Evolutionary conservation across 2,329 filamentous ascomycete genomes (phyloP), one percentile per base, ranked within the genome.

Genomic region (Lojkania enalia): DNA sequence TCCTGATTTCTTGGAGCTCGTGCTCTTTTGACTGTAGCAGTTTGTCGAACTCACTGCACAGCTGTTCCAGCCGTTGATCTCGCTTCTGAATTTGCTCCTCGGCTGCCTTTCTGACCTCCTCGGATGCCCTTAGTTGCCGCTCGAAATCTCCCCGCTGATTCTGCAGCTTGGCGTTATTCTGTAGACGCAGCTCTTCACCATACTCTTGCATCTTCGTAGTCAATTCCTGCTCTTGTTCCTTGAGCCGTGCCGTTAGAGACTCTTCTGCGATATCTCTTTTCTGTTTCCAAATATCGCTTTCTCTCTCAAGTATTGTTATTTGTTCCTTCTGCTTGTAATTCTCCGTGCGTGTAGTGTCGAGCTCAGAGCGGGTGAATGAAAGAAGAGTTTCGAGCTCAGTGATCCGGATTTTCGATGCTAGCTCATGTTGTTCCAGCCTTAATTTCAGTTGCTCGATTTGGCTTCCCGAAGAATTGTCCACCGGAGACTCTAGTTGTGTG

Each of bases 341-440:
- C 20, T 64, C 61, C 2, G 50, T 52, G 5, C 64, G 61, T 11
- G 59, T 43, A 20, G 46, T 46, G 13, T 68, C 65, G 2, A 68
- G 54, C 37, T 69, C 66, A 3, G 57, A 57, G 4, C 60, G 59
- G 6, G 65, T 67, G 42, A 60, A 69, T 1, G 61, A 54, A 6
- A 67, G 53, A 11, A 67, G 57, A 2, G 66, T 66, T 35, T 68
- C 65, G 20, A 69, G 60, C 39, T 69, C 62, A 2, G 57, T 61
- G 20, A 68, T 66, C 29, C 64, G 63, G 12, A 57, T 61, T 20
- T 55, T 55, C 9, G 63, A 60, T 12, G 54, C 46, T 2, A 57
- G 35, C 27, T 66, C 57, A 35, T 67, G 63, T 31, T 61, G 58
- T 21, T 63, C 54, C 2, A 67, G 40, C 13, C 50, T 58, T 6